Percentiles rank a stretch among this genome's conserved stretches.
Conservation (phyloP, 2,329 filamentous ascomycete genomes). For the Simplicillium aogashimaense region DNA sequence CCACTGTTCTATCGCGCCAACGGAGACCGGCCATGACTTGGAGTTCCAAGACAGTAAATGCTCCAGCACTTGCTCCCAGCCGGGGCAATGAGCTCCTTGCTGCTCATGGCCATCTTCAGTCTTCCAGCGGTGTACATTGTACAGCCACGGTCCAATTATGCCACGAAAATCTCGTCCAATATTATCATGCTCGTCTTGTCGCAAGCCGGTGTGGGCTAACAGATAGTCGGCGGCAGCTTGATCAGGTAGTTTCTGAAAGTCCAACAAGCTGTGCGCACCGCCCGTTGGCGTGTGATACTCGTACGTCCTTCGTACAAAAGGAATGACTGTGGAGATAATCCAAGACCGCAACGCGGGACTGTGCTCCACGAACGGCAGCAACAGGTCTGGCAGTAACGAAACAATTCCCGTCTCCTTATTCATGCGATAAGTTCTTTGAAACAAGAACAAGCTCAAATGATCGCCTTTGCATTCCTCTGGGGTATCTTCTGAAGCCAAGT, state of each 20-base stretch:
- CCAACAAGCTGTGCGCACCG: constrained; percentile 42
- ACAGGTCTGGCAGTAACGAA: constrained; percentile 54
- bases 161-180: constrained; percentile 57
- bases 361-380: constrained; percentile 57
- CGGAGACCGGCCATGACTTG: constrained; percentile 51
- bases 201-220: constrained; percentile 42
- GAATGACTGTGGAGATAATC: constrained; percentile 60
- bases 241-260: constrained; percentile 54
- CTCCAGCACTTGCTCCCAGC: constrained; percentile 59
- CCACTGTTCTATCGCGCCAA: constrained; percentile 59
- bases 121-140: constrained; percentile 50
- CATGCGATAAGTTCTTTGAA: constrained; percentile 58
- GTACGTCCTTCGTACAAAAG: constrained; percentile 56
- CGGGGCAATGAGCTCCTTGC: constrained; percentile 33
- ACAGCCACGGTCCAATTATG: constrained; percentile 65
- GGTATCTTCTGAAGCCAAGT: constrained; percentile 40
- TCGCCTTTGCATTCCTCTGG: constrained; percentile 41
- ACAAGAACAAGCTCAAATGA: constrained; percentile 51
- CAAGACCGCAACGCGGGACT: constrained; percentile 54
- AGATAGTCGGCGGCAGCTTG: constrained; percentile 49
- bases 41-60: constrained; percentile 56
- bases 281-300: constrained; percentile 54
- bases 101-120: constrained; percentile 10
- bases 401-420: constrained; percentile 65
- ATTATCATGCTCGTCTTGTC: constrained; percentile 23